Conservation (phyloP, 805 yeast species). For the Blastobotrys mokoenaii region DNA sequence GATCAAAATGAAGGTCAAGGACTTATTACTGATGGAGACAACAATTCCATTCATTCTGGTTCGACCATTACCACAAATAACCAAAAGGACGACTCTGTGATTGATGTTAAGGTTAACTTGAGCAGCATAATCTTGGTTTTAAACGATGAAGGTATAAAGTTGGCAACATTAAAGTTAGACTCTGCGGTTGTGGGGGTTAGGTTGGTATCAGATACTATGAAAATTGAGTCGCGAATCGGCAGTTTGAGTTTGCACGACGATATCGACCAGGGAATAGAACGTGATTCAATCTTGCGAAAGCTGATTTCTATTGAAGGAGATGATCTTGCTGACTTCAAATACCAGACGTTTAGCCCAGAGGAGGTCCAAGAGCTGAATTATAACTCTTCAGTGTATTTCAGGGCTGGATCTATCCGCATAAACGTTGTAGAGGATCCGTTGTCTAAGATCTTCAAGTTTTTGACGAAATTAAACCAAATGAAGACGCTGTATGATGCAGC, state of each 20-base stretch:
- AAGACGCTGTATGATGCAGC: slow-evolving; percentile 85
- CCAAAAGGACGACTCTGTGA: slow-evolving; percentile 17
- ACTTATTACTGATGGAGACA: slow-evolving; percentile 1
- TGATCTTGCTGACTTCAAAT: slow-evolving; percentile 70
- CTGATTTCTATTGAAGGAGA: slow-evolving; percentile 74
- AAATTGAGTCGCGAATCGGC: slow-evolving; percentile 64
- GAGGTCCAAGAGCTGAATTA: slow-evolving; percentile 38
- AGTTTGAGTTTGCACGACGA: slow-evolving; percentile 74
- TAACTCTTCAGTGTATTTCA: slow-evolving; percentile 50
- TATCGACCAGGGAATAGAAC: slow-evolving; percentile 45
- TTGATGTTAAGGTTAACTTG: slow-evolving; percentile 57
- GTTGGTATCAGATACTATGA: slow-evolving; percentile 69
- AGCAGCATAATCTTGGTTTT: slow-evolving; percentile 67
- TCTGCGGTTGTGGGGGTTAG: slow-evolving; percentile 62
- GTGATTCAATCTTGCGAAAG: slow-evolving; percentile 51
- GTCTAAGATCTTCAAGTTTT: slow-evolving; percentile 53
- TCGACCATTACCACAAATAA: neutral
- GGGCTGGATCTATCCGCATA: slow-evolving; percentile 66
- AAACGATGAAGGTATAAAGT: slow-evolving; percentile 72
- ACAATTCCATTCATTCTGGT: neutral
- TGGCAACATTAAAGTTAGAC: slow-evolving; percentile 71
- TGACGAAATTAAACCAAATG: slow-evolving; percentile 74
- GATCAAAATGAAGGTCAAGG: slow-evolving; percentile 22
- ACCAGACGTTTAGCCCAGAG: slow-evolving; percentile 67
- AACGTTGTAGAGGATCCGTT: slow-evolving; percentile 79